Percentiles rank a stretch among this genome's conserved stretches.
Conservation (phyloP, 768 basidiomycete species). For the Auricularia sp. region DNA sequence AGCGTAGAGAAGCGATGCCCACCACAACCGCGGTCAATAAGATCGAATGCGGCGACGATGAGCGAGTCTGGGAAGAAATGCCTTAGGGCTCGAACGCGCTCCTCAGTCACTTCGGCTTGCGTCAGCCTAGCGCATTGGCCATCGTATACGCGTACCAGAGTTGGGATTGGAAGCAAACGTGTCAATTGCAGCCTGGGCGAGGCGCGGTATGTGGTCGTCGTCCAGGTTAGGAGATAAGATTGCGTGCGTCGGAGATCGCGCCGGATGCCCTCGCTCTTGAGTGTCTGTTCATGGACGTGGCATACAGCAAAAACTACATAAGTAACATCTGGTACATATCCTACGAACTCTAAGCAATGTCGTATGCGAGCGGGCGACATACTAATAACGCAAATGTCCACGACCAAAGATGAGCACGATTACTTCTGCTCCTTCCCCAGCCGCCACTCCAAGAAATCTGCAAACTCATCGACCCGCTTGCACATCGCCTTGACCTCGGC, state of each 20-base stretch:
- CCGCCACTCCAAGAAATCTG: conserved; percentile 51
- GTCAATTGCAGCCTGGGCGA: not conserved
- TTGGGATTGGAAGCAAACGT: not conserved
- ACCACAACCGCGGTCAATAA: conserved; percentile 69
- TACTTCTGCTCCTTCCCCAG: conserved; percentile 13
- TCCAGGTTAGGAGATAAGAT: not conserved
- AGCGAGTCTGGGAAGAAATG: conserved; percentile 52
- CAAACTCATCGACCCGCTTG: conserved; percentile 48
- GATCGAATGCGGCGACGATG: conserved; percentile 61
- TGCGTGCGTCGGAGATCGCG: not conserved
- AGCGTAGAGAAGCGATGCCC: conserved; percentile 10
- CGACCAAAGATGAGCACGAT: not conserved
- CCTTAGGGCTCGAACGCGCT: conserved; percentile 44
- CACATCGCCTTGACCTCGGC: conserved; percentile 38
- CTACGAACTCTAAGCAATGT: no score
- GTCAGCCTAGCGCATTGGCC: not conserved
- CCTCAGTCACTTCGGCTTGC: conserved; percentile 33
- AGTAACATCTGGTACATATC: no score
- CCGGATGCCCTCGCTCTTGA: no score
- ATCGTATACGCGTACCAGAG: not conserved
- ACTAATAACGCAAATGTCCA: not conserved
- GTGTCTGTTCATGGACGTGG: no score
- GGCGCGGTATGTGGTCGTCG: not conserved
- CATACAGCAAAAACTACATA: no score
- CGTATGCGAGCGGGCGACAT: no score